Evolutionary conservation across 2,329 filamentous ascomycete species (phyloP).

Genomic region (Pseudocercospora macadamiae): DNA sequence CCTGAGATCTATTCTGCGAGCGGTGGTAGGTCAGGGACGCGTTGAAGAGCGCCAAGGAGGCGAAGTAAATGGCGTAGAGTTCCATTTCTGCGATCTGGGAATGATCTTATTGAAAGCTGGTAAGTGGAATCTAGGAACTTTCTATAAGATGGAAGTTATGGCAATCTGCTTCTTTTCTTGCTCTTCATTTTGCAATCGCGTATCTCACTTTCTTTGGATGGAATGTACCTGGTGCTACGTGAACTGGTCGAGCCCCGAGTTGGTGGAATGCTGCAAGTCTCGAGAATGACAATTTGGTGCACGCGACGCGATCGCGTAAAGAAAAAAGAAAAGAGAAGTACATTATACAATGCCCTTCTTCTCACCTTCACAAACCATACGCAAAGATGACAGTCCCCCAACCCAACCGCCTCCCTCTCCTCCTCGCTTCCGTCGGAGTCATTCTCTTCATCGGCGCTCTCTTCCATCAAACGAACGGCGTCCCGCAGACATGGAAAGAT

Average conservation of each 20-base stretch:
- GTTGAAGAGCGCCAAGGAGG: conserved; percentile 27
- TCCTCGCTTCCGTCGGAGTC: conserved; percentile 19
- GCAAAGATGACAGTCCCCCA: conserved; percentile 16
- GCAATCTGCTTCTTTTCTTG: too few relatives aligned
- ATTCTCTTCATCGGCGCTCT: conserved; percentile 19
- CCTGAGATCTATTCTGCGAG: conserved; percentile 12
- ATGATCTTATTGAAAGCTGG: too few relatives aligned
- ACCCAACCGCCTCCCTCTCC: conserved; percentile 18
- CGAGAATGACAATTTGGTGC: conserved; percentile 3
- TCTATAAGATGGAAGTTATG: too few relatives aligned
- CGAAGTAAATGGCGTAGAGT: conserved; percentile 31
- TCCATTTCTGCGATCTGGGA: conserved; percentile 29
- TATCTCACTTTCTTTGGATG: too few relatives aligned
- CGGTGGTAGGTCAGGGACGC: conserved; percentile 24
- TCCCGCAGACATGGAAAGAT: not conserved
- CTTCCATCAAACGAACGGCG: conserved; percentile 18
- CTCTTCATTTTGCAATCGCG: too few relatives aligned
- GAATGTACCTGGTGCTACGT: too few relatives aligned
- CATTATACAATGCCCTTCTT: not conserved
- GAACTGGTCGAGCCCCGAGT: too few relatives aligned
- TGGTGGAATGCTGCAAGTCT: too few relatives aligned
- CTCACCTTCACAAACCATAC: too few relatives aligned
- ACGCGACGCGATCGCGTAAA: not conserved
- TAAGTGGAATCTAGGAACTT: too few relatives aligned
- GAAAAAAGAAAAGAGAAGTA: too few relatives aligned